phyloP scores from a whole-genome alignment of 2,329 filamentous ascomycete species.

The Aspergillus fructus region DNA sequence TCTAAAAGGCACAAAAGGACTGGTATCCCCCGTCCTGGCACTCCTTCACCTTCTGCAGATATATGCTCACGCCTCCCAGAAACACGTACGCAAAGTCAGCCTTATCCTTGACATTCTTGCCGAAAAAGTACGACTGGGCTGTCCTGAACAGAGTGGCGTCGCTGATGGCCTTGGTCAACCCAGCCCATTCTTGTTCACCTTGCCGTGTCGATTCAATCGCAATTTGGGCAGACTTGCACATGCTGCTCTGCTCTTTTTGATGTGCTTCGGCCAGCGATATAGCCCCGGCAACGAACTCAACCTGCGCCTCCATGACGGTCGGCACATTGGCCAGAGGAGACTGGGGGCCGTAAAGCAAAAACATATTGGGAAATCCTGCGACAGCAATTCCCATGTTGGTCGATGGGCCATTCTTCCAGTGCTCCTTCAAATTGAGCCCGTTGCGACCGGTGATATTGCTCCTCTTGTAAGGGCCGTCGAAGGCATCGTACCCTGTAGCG shows the following conservation, averaged over 20 bases:
- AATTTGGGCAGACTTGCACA: not conserved
- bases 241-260: not conserved
- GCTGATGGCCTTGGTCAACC: not conserved
- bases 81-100: not conserved
- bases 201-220: slow-evolving; percentile 8
- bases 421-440: slow-evolving; percentile 9
- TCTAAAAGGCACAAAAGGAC: not conserved
- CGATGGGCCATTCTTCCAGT: slow-evolving; percentile 24
- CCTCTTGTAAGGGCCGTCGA: slow-evolving; percentile 37
- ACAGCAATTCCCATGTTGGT: slow-evolving; percentile 10
- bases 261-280: not conserved
- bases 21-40: not conserved
- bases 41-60: not conserved
- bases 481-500: slow-evolving; percentile 32
- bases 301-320: slow-evolving; percentile 30
- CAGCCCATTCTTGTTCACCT: not conserved
- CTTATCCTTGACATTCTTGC: not conserved
- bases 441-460: slow-evolving; percentile 30
- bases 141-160: not conserved
- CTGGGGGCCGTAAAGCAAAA: slow-evolving; percentile 42
- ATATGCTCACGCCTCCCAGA: not conserved
- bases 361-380: slow-evolving; percentile 46
- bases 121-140: not conserved
- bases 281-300: slow-evolving; percentile 1
- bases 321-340: slow-evolving; percentile 36